Percentiles rank a stretch among this genome's conserved stretches.
Evolutionary conservation across 1,139 yeast genomes (phyloP).

Genomic region (Pichia kudriavzevii): DNA sequence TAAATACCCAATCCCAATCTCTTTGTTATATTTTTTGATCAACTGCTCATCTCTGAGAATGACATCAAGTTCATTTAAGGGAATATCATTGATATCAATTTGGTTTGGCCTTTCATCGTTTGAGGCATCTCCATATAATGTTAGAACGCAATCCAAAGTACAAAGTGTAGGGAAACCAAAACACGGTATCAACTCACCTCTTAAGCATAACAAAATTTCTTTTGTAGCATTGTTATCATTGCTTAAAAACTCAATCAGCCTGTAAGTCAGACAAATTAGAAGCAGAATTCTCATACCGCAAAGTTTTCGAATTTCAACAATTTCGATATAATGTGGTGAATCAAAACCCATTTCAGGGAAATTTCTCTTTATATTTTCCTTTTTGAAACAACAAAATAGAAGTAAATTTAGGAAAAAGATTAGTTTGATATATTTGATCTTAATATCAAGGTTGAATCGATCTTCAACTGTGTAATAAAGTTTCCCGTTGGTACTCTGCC

Average conservation of each 20-base stretch:
- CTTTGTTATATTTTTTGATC: not conserved
- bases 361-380: not conserved
- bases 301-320: not conserved
- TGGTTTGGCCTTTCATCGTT: not conserved
- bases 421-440: no score
- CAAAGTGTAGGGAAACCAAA: slow-evolving; percentile 4
- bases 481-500: no score
- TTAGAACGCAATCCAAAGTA: not conserved
- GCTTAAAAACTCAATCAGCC: slow-evolving; percentile 40
- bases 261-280: not conserved
- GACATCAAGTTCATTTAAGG: not conserved
- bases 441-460: no score
- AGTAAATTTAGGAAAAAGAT: no score
- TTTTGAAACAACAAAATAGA: no score
- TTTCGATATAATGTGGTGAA: not conserved
- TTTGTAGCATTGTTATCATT: slow-evolving; percentile 49
- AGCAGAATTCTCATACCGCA: slow-evolving; percentile 1
- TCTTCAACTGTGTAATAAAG: no score
- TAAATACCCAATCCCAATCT: not conserved
- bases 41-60: not conserved
- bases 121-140: not conserved
- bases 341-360: not conserved
- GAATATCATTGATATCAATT: not conserved
- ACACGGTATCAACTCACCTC: slow-evolving; percentile 1
- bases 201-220: slow-evolving; percentile 27